These are phyloP conservation scores for Fusarium sarcochroum DNA, from an alignment of 2,329 filamentous ascomycete species.

Conservation along the genomic window DNA sequence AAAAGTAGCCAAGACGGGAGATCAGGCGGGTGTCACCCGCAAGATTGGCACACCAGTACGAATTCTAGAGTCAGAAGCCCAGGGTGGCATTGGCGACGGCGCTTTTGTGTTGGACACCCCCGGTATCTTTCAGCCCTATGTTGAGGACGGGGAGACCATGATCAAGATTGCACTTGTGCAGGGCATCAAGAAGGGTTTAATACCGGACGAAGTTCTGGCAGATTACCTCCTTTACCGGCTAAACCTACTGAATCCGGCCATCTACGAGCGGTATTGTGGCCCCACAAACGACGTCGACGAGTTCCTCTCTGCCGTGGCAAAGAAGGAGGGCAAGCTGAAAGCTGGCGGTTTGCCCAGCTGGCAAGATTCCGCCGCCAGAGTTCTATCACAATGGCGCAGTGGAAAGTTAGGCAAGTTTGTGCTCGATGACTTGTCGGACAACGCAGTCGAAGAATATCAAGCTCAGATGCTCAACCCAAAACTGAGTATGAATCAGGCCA, in stretches of 20 bases:
- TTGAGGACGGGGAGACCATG: conserved; percentile 88
- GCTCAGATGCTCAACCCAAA: conserved; percentile 62
- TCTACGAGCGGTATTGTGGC: conserved; percentile 73
- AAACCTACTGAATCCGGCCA: conserved; percentile 74
- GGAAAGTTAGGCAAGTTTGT: conserved; percentile 83
- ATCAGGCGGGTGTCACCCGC: conserved; percentile 89
- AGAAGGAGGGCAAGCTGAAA: conserved; percentile 80
- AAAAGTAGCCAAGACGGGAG: conserved; percentile 86
- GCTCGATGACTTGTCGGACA: conserved; percentile 80
- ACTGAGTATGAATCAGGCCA: conserved; percentile 77
- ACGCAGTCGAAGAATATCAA: conserved; percentile 66
- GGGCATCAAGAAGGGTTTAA: conserved; percentile 89
- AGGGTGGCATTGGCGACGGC: conserved; percentile 65
- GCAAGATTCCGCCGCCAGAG: conserved; percentile 81
- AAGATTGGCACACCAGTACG: conserved; percentile 88
- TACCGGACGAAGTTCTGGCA: conserved; percentile 82
- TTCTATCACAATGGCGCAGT: conserved; percentile 85
- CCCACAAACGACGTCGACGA: conserved; percentile 89
- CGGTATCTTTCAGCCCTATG: conserved; percentile 94
- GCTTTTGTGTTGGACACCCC: conserved; percentile 94
- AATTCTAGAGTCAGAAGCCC: conserved; percentile 67
- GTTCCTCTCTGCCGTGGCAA: conserved; percentile 79
- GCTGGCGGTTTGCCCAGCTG: conserved; percentile 79
- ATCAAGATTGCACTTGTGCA: conserved; percentile 93
- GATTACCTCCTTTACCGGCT: conserved; percentile 92